Conservation (phyloP, 345 rosid genomes). For the Populus tremula region DNA sequence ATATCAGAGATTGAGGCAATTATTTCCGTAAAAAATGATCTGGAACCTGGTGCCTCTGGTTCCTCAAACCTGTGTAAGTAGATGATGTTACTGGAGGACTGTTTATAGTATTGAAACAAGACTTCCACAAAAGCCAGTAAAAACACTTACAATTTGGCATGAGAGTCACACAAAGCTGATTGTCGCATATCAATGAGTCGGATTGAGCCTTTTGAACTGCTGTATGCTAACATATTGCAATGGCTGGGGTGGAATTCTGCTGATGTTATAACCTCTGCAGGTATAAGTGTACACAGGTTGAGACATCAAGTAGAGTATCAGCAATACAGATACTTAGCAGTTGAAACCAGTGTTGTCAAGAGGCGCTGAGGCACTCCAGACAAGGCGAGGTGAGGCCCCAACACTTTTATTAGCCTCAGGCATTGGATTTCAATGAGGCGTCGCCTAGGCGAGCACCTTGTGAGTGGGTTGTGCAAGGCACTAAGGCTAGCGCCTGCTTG, state of each 20-base stretch:
- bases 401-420: too few relatives aligned
- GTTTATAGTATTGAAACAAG: neutral
- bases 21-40: slow-evolving; percentile 98
- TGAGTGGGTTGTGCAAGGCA: too few relatives aligned
- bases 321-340: neutral
- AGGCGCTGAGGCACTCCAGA: too few relatives aligned
- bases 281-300: slow-evolving; percentile 8
- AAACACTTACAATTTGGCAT: slow-evolving; percentile 76
- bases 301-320: neutral
- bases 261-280: slow-evolving; percentile 98
- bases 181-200: slow-evolving; percentile 96
- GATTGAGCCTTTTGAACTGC: slow-evolving; percentile 99
- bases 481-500: too few relatives aligned
- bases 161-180: slow-evolving; percentile 93
- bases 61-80: slow-evolving; percentile 76
- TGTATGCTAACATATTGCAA: slow-evolving; percentile 89
- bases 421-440: too few relatives aligned
- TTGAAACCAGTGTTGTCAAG: neutral
- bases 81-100: neutral
- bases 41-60: slow-evolving; percentile 80
- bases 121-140: neutral
- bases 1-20: slow-evolving; percentile 98
- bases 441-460: too few relatives aligned
- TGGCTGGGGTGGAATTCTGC: slow-evolving; percentile 98
- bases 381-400: too few relatives aligned